A percentile compares a stretch with the other conserved stretches of the same genome.
Evolutionary conservation across 441 rosid species (phyloP).

Genomic region (Bocquillonia castaneifolia): DNA sequence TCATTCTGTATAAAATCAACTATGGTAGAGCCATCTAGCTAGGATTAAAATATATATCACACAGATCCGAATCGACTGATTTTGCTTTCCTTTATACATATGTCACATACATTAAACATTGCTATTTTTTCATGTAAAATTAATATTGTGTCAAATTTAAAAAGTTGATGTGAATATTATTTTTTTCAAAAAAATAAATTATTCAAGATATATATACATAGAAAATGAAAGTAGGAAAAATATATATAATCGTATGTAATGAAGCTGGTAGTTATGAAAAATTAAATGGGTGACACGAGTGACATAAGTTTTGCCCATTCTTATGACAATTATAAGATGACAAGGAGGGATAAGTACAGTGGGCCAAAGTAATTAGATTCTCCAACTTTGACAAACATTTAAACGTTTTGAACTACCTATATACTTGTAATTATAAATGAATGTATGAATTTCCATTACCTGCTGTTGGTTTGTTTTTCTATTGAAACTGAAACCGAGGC

Average conservation of each 20-base stretch:
- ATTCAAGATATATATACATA: too few species aligned
- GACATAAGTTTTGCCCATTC: neutral
- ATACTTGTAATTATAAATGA: neutral
- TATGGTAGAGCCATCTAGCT: too few species aligned
- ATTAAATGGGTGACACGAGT: neutral
- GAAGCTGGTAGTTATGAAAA: slow-evolving; percentile 5
- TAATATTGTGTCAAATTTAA: too few species aligned
- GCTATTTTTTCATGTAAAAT: too few species aligned
- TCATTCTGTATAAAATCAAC: too few species aligned
- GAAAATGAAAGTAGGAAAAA: neutral
- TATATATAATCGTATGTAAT: neutral
- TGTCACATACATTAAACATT: too few species aligned
- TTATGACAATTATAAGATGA: neutral
- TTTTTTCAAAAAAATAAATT: too few species aligned
- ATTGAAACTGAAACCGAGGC: neutral
- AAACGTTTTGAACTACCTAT: slow-evolving; percentile 8
- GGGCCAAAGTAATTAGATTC: slow-evolving; percentile 5
- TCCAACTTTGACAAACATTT: neutral
- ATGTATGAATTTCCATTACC: neutral
- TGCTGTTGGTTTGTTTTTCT: neutral
- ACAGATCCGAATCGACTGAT: too few species aligned
- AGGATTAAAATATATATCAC: too few species aligned
- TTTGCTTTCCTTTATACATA: too few species aligned
- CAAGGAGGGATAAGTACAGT: slow-evolving; percentile 1
- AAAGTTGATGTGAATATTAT: too few species aligned